Evolutionary conservation across 164 flowering plant genomes (phyloP), one percentile per base, ranked within the genome.

Genomic region (Nymphaea colorata): DNA sequence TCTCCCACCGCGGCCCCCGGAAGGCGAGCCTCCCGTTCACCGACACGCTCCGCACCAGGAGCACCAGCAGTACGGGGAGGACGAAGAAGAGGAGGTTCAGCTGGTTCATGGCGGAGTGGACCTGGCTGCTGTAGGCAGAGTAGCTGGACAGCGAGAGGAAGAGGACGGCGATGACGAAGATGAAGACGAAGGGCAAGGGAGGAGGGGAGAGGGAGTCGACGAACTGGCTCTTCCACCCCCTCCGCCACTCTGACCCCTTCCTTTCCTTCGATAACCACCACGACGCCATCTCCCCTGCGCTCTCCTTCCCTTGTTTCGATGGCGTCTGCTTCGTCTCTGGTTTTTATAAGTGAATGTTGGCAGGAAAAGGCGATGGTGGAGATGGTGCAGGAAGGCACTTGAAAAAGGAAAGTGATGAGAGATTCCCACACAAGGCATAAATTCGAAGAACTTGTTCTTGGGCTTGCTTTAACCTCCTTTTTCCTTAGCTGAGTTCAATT

Each of bases 231-330:
- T 74, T 71, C 89, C 89, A 84, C 8, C 90, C 85, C 43, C 80
- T 84, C 66, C 80, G 83, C 96, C 91, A 85, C 44, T 80, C 83
- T 47, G 88, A 81, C 7, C 84, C 92, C 64, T 85, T 82, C 63
- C 79, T 80, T 41, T 67, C 81, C 2, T 74, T 68, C 11, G 65
- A 69, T 7, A 81, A 69, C 87, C 83, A 83, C 87, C 83, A 83
- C 5, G 76, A 43, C 71, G 42, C 42, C 64, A 17, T 61, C 18
- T 61, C 64, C 57, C 36, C 36, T 25, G 0, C 36, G 0, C 36
- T 25, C 36, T 25, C 36, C 36, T 25, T 25, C 36, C 36, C 36
- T 25, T 25, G 0, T 25, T 25, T 25, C 36, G 36, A 25, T 0
- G 36, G 36, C 1, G 36, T 0, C 36, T 25, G 36, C 36, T 25